A percentile compares a stretch with the other conserved stretches of the same genome.
phyloP scores from a whole-genome alignment of 2,329 filamentous ascomycete genomes.

The Pestalotiopsis fici region DNA sequence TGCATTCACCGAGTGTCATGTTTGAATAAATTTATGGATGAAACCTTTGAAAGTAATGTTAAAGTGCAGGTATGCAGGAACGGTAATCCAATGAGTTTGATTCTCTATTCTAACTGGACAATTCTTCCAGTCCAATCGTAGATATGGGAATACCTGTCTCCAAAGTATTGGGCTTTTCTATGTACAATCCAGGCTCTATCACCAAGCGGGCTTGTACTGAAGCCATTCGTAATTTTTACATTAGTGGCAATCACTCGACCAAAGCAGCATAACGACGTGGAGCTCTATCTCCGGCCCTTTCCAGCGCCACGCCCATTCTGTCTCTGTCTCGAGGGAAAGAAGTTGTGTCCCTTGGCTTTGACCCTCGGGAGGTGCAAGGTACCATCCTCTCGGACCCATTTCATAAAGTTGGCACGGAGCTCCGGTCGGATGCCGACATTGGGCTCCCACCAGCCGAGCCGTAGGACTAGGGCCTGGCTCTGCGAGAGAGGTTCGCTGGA shows the following conservation, averaged over 20 bases:
- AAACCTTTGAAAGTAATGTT: too few relatives aligned
- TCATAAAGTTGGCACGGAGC: background rate
- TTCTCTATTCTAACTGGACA: background rate
- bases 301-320: background rate
- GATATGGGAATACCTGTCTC: background rate
- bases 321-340: background rate
- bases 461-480: slow-evolving; percentile 19
- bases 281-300: background rate
- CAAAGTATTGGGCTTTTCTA: background rate
- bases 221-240: background rate
- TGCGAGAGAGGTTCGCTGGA: slow-evolving; percentile 19
- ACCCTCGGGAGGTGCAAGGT: background rate
- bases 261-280: background rate
- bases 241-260: background rate
- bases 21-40: too few relatives aligned
- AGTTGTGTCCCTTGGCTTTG: background rate
- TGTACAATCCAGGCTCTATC: background rate
- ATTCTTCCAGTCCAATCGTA: background rate
- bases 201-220: background rate
- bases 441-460: slow-evolving; percentile 18
- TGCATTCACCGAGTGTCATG: too few relatives aligned
- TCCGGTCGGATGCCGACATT: slow-evolving; percentile 6
- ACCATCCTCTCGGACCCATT: background rate
- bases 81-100: background rate
- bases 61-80: too few relatives aligned